Conservation (phyloP, 768 basidiomycete genomes). For the Pleurotus citrinopileatus region DNA sequence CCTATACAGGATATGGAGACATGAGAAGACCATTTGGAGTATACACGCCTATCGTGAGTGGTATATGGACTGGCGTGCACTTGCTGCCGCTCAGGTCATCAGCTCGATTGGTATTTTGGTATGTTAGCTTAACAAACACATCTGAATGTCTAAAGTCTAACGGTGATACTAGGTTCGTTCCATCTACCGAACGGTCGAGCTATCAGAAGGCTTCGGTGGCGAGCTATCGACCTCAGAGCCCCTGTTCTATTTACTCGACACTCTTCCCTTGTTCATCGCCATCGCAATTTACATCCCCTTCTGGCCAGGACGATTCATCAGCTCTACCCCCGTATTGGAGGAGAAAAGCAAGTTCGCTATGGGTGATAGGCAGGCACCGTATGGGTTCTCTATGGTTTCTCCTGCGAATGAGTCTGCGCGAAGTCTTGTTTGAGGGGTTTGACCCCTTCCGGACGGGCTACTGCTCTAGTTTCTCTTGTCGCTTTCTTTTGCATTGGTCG, state of each 20-base stretch:
- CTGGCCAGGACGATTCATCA: slow-evolving; percentile 53
- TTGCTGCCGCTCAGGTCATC: slow-evolving; percentile 37
- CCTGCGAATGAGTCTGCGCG: too few species aligned
- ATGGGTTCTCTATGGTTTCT: too few species aligned
- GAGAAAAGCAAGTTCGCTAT: background rate
- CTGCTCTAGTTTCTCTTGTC: too few species aligned
- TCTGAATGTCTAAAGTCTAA: background rate
- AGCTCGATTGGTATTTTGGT: slow-evolving; percentile 54
- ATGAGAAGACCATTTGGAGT: slow-evolving; percentile 30
- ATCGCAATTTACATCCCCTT: slow-evolving; percentile 40
- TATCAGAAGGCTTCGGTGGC: slow-evolving; percentile 47
- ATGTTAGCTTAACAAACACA: slow-evolving; percentile 16
- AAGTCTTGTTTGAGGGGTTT: too few species aligned
- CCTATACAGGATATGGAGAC: slow-evolving; percentile 34
- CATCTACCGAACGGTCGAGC: slow-evolving; percentile 44
- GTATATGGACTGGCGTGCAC: slow-evolving; percentile 47
- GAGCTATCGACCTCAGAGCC: slow-evolving; percentile 44
- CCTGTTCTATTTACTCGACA: slow-evolving; percentile 59
- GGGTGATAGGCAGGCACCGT: background rate
- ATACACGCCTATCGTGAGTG: slow-evolving; percentile 26
- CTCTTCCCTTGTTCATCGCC: slow-evolving; percentile 52
- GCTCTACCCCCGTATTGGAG: background rate
- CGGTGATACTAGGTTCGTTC: slow-evolving; percentile 42
- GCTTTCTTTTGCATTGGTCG: too few species aligned
- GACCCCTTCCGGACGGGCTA: too few species aligned